A percentile compares a stretch with the other conserved stretches of the same genome.
These are phyloP conservation scores for Lentinula sp. DNA, from an alignment of 768 basidiomycete genomes.

Conservation along the genomic window DNA sequence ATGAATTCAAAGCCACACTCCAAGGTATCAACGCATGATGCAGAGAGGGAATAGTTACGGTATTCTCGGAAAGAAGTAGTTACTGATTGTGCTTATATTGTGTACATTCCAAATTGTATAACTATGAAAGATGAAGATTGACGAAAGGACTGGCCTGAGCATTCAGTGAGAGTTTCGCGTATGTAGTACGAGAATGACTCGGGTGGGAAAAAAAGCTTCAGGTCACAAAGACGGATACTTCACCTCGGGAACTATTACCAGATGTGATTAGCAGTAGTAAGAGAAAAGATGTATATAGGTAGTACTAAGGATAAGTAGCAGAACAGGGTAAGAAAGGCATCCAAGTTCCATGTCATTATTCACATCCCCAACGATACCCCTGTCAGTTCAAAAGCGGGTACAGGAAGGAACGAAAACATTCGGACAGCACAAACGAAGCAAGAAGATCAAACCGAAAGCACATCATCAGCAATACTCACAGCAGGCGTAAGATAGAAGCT, in stretches of 20 bases:
- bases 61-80: no score
- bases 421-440: not conserved
- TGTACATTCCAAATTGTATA: no score
- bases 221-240: no score
- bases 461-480: not conserved
- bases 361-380: not conserved
- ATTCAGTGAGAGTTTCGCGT: no score
- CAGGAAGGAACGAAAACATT: not conserved
- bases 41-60: not conserved
- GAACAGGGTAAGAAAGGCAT: not conserved
- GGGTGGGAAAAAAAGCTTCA: no score
- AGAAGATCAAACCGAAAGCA: not conserved
- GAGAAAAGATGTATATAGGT: not conserved
- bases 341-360: not conserved
- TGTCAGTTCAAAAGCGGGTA: not conserved
- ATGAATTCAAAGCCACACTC: not conserved
- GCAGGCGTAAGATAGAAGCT: not conserved
- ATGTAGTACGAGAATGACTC: no score
- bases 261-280: not conserved
- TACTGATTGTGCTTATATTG: no score
- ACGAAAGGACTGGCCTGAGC: no score
- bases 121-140: no score
- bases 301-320: not conserved
- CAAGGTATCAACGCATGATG: not conserved
- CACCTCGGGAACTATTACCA: not conserved